phyloP scores from a whole-genome alignment of 352 stramenopile species.

The Thraustotheca clavata region DNA sequence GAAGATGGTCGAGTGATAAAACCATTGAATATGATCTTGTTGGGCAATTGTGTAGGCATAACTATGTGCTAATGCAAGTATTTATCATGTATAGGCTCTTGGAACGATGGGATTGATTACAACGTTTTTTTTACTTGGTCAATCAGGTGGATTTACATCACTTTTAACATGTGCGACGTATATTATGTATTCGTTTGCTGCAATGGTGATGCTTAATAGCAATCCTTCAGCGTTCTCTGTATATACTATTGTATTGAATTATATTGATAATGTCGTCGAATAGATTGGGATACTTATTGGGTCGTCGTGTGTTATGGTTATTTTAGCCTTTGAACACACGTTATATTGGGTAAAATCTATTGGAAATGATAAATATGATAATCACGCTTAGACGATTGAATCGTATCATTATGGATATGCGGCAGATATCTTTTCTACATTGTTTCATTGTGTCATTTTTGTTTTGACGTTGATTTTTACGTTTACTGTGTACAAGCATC shows the following conservation, averaged over 20 bases:
- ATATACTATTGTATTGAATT: neutral
- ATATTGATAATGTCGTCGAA: too few species aligned
- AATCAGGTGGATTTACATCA: conserved; percentile 2
- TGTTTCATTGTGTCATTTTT: neutral
- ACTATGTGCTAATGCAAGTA: neutral
- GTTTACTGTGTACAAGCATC: neutral
- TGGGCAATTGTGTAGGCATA: conserved; percentile 11
- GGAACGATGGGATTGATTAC: neutral
- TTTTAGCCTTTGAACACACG: conserved; percentile 6
- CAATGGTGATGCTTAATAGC: conserved; percentile 17
- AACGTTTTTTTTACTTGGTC: conserved; percentile 4
- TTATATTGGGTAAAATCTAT: conserved; percentile 2
- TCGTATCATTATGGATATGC: neutral
- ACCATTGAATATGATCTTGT: conserved; percentile 5
- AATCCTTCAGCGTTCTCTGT: conserved; percentile 18
- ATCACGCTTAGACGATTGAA: neutral
- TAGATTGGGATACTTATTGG: conserved; percentile 19
- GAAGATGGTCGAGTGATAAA: too few species aligned
- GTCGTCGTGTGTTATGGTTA: neutral
- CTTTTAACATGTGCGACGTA: conserved; percentile 10
- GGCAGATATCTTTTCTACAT: neutral
- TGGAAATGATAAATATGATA: neutral
- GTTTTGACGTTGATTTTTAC: neutral
- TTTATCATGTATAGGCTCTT: neutral
- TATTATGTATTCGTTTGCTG: conserved; percentile 1